Conservation (phyloP, 805 yeast species). For the Myxozyma sirexii region DNA sequence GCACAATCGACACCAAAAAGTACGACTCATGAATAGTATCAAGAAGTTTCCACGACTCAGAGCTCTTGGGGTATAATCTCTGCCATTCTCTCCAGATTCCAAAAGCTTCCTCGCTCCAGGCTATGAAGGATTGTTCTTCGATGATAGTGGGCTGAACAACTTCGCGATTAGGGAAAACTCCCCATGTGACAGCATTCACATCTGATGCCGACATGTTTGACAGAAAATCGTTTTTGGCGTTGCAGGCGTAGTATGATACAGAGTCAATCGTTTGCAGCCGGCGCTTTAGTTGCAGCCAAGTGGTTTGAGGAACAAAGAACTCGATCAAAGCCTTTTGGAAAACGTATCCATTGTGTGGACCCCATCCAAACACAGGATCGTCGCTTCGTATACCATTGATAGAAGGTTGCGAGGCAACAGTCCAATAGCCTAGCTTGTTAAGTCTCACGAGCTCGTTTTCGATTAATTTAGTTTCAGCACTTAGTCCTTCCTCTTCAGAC, state of each 20-base stretch:
- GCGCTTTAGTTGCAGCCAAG: slow-evolving; percentile 67
- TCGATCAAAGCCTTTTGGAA: slow-evolving; percentile 96
- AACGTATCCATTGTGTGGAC: slow-evolving; percentile 83
- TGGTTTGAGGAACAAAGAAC: slow-evolving; percentile 71
- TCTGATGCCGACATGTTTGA: slow-evolving; percentile 58
- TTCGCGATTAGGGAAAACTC: slow-evolving; percentile 89
- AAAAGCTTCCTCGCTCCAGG: slow-evolving; percentile 97
- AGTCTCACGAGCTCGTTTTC: slow-evolving; percentile 86
- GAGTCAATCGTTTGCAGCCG: slow-evolving; percentile 52
- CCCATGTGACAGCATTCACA: slow-evolving; percentile 86
- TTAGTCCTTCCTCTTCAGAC: slow-evolving; percentile 76
- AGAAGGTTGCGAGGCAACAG: slow-evolving; percentile 96
- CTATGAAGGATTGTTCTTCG: slow-evolving; percentile 87
- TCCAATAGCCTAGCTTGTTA: slow-evolving; percentile 69
- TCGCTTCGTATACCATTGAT: slow-evolving; percentile 73
- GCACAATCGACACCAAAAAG: slow-evolving; percentile 79
- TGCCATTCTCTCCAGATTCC: slow-evolving; percentile 93
- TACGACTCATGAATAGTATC: slow-evolving; percentile 62
- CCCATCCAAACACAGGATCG: slow-evolving; percentile 97
- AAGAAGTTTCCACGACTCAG: slow-evolving; percentile 61
- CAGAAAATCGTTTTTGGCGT: slow-evolving; percentile 56
- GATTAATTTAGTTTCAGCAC: slow-evolving; percentile 87
- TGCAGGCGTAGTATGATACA: slow-evolving; percentile 77
- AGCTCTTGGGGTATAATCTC: slow-evolving; percentile 63
- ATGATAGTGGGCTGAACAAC: slow-evolving; percentile 89